A percentile compares a stretch with the other conserved stretches of the same genome.
These are phyloP conservation scores for Filobasidium floriforme DNA, from an alignment of 768 basidiomycete species.

Conservation along the genomic window DNA sequence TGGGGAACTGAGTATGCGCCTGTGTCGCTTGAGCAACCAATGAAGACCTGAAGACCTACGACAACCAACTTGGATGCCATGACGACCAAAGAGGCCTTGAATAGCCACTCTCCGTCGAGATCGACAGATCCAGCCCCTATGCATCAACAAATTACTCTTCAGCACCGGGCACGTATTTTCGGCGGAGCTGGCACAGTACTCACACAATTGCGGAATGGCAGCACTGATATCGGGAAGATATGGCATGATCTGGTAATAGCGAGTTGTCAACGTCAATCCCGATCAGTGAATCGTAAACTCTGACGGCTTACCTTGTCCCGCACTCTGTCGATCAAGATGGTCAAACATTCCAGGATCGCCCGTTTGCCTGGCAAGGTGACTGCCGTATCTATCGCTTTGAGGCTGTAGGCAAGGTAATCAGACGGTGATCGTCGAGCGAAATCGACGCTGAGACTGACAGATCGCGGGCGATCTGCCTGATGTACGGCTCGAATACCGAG, in stretches of 20 bases:
- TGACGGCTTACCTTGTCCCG: constrained; percentile 31
- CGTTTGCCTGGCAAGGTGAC: constrained; percentile 39
- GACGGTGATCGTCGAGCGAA: neutral
- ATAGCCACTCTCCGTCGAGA: constrained; percentile 44
- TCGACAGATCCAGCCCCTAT: constrained; percentile 36
- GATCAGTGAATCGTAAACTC: neutral
- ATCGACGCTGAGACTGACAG: constrained; percentile 28
- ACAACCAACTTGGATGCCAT: constrained; percentile 39
- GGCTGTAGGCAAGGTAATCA: constrained; percentile 20
- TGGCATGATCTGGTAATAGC: constrained; percentile 31
- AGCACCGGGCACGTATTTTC: neutral
- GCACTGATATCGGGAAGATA: constrained; percentile 33
- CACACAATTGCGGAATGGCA: constrained; percentile 40
- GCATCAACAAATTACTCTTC: neutral
- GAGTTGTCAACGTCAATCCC: neutral
- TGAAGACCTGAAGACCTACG: constrained; percentile 22
- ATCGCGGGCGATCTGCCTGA: constrained; percentile 33
- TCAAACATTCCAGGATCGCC: constrained; percentile 36
- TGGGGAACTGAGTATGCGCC: neutral
- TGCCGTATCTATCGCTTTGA: constrained; percentile 36
- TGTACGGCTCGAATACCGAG: constrained; percentile 37
- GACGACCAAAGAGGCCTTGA: constrained; percentile 42
- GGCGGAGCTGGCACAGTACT: constrained; percentile 8
- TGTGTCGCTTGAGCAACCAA: neutral
- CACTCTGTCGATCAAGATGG: constrained; percentile 40